Conservation (phyloP, 345 rosid species). For the Heritiera fomes region DNA sequence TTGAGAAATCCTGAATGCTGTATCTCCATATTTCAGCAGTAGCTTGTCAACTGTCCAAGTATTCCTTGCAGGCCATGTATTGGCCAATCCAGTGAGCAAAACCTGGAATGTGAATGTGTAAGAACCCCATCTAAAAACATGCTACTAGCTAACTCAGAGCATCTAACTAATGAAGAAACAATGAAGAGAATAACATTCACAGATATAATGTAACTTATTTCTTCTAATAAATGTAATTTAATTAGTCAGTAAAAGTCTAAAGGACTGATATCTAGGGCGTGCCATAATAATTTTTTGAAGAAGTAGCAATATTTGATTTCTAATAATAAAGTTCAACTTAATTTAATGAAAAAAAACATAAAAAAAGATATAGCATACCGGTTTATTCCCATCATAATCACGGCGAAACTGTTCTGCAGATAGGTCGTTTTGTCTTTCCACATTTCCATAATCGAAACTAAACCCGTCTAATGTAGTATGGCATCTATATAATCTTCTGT, state of each 20-base stretch:
- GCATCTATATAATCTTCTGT: slow-evolving; percentile 85
- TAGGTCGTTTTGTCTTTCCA: slow-evolving; percentile 59
- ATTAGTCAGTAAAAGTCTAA: not conserved
- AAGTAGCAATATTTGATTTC: not conserved
- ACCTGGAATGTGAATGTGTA: slow-evolving; percentile 46
- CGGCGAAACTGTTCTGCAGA: slow-evolving; percentile 56
- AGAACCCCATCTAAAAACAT: slow-evolving; percentile 14
- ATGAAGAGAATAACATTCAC: not conserved
- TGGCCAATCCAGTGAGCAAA: slow-evolving; percentile 75
- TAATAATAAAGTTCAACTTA: not conserved
- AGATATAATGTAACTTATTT: not conserved
- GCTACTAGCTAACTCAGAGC: not conserved
- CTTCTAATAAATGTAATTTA: not conserved
- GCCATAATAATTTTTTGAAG: not conserved
- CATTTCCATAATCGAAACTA: slow-evolving; percentile 66
- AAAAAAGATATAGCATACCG: slow-evolving; percentile 46
- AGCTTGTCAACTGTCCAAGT: slow-evolving; percentile 82
- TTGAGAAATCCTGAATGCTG: slow-evolving; percentile 78
- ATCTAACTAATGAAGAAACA: not conserved
- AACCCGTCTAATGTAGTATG: slow-evolving; percentile 63
- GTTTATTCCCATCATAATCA: slow-evolving; percentile 65
- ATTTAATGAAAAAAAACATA: not conserved
- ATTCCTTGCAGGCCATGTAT: slow-evolving; percentile 84
- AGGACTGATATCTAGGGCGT: not conserved
- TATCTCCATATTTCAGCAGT: slow-evolving; percentile 60